Percentiles rank a stretch among this genome's conserved stretches.
Conservation (phyloP, 305 asterid genomes). For the Galium porrigens region DNA sequence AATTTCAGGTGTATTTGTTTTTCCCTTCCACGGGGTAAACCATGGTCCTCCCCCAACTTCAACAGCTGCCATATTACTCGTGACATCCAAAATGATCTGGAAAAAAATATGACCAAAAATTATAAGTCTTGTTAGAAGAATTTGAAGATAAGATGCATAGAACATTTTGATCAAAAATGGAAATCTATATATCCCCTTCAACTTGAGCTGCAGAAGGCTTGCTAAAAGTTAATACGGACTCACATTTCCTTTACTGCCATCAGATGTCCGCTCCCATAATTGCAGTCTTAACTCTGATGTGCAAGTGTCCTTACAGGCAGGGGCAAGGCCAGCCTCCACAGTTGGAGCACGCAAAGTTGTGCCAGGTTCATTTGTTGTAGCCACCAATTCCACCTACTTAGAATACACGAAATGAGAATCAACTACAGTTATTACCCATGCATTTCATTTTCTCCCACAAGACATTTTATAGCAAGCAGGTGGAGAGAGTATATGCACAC, state of each 20-base stretch:
- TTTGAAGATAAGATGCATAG: neutral
- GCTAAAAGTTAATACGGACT: neutral
- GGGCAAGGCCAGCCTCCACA: constrained; percentile 66
- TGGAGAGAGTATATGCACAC: too few species aligned
- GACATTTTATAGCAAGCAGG: neutral
- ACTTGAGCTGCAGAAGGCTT: neutral
- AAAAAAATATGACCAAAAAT: neutral
- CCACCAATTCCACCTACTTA: constrained; percentile 67
- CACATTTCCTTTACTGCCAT: constrained; percentile 79
- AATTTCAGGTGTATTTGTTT: constrained; percentile 48
- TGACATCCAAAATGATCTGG: constrained; percentile 72
- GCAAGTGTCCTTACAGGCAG: constrained; percentile 84
- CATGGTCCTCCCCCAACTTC: constrained; percentile 99
- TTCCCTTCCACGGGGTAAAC: constrained; percentile 76
- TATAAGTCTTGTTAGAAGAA: neutral
- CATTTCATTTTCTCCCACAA: neutral
- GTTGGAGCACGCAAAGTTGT: constrained; percentile 91
- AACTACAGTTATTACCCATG: neutral
- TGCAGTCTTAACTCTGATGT: constrained; percentile 48
- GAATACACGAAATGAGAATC: constrained; percentile 10
- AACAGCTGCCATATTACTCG: constrained; percentile 80
- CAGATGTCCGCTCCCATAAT: constrained; percentile 42
- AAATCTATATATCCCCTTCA: neutral
- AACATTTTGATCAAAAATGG: neutral
- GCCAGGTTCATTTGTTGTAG: constrained; percentile 56